Percentiles rank a stretch among this genome's conserved stretches.
Conservation (phyloP, 371 early-diverging fungal genomes). For the Rhizopus microsporus region DNA sequence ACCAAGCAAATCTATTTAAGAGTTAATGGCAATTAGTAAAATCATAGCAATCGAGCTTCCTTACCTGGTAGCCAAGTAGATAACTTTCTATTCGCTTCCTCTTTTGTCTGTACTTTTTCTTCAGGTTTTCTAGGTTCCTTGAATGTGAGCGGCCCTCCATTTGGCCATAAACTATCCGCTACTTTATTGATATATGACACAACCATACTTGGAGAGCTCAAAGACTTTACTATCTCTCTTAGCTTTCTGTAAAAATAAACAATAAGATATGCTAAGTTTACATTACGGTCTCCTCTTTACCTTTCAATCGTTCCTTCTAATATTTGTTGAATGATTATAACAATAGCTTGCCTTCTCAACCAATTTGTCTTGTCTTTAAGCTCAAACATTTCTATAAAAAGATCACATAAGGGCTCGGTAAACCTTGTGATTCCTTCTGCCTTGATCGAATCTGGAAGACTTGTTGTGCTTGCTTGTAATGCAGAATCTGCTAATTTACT, state of each 20-base stretch:
- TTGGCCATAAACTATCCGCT: conserved; percentile 55
- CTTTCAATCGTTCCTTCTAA: conserved; percentile 87
- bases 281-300: conserved; percentile 20
- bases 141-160: conserved; percentile 38
- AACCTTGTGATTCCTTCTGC: conserved; percentile 57
- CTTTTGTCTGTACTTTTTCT: conserved; percentile 55
- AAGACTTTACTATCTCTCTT: conserved; percentile 39
- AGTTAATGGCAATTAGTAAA: conserved; percentile 16
- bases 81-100: conserved; percentile 68
- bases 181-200: conserved; percentile 40
- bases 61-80: conserved; percentile 65
- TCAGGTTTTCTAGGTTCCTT: conserved; percentile 52
- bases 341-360: conserved; percentile 84
- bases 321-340: conserved; percentile 80
- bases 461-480: conserved; percentile 5
- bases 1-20: conserved; percentile 59
- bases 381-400: conserved; percentile 88
- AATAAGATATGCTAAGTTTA: neutral
- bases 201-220: conserved; percentile 48
- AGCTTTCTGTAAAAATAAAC: conserved; percentile 35
- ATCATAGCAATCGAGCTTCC: neutral
- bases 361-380: conserved; percentile 85
- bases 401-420: conserved; percentile 75
- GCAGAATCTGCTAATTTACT: neutral
- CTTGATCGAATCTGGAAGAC: conserved; percentile 26